A percentile compares a stretch with the other conserved stretches of the same genome.
These are phyloP conservation scores for Ophiocordyceps unilateralis DNA, from an alignment of 2,329 filamentous ascomycete genomes.

Conservation along the genomic window DNA sequence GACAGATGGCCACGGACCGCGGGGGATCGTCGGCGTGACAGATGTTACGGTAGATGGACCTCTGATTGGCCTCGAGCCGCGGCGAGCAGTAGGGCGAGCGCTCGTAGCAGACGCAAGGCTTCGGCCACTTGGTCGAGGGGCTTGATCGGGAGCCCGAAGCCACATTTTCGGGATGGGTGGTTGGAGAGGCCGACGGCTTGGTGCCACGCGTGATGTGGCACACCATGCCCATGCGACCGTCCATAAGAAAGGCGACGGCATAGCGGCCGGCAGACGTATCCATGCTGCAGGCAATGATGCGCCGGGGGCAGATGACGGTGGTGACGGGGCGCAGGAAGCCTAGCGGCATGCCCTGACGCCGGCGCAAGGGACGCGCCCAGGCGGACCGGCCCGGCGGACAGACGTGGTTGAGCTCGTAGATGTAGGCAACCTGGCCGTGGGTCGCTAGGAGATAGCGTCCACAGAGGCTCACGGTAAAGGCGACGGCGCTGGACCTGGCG, in stretches of 20 bases:
- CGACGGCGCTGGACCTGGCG: slow-evolving; percentile 7
- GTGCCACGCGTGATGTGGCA: slow-evolving; percentile 28
- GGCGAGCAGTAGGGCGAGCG: slow-evolving; percentile 8
- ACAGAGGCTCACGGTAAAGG: slow-evolving; percentile 38
- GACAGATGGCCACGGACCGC: slow-evolving; percentile 46
- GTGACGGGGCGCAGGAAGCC: slow-evolving; percentile 25
- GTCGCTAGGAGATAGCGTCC: slow-evolving; percentile 39
- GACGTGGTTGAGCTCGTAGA: slow-evolving; percentile 29
- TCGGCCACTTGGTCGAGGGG: slow-evolving; percentile 1
- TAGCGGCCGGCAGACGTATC: slow-evolving; percentile 38
- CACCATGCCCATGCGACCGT: slow-evolving; percentile 42
- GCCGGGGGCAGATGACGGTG: slow-evolving; percentile 35
- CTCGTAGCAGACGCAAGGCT: slow-evolving; percentile 9
- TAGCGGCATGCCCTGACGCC: slow-evolving; percentile 6
- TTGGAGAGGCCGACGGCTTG: slow-evolving; percentile 2
- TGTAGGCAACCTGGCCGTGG: slow-evolving; percentile 33
- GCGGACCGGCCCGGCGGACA: slow-evolving; percentile 12
- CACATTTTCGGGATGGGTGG: background rate
- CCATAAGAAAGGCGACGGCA: slow-evolving; percentile 39
- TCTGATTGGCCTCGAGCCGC: slow-evolving; percentile 14
- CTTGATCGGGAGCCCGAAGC: background rate
- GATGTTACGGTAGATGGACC: slow-evolving; percentile 24
- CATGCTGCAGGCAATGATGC: slow-evolving; percentile 43
- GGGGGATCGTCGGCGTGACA: slow-evolving; percentile 46
- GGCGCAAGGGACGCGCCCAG: slow-evolving; percentile 10